Evolutionary conservation across 2,329 filamentous ascomycete genomes (phyloP), one percentile per base, ranked within the genome.

Genomic region (Penicillium brasilianum): DNA sequence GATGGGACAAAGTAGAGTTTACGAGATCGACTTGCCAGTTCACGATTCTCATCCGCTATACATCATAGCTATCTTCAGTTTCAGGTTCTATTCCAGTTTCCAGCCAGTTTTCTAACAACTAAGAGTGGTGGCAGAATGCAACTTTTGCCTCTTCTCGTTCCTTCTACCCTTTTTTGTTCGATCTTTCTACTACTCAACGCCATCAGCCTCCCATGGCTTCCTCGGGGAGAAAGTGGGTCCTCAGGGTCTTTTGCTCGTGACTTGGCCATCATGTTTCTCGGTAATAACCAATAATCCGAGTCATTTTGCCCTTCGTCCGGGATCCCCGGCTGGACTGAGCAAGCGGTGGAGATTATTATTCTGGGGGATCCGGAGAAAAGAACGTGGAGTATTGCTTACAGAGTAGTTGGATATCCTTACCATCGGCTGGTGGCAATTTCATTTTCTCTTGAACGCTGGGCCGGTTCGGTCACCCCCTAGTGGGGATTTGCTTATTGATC

Each of bases 171-270:
- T 34, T 13, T 22, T 36, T 20, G 1, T 37, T 28, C 18, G 20
- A 13, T 36, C 30, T 28, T 18, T 37, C 39, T 11, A 32, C 34
- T 32, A 8, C 34, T 25, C 22, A 30, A 16, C 44, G 44, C 44
- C 44, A 48, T 48, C 44, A 16, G 44, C 44, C 44, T 48, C 25
- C 44, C 44, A 48, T n/a, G 44, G 44, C 44, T 28, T 16, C 30
- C 8, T 39, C 50, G 34, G 37, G 57, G 44, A 59, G 57, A 20
- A 59, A 55, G 57, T 59, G 57, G 57, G 57, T 46, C 57, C 57
- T n/a, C 34, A 55, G 57, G 52, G 52, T 55, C 57, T 37, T 58
- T 32, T 13, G n/a, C 30, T 37, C 50, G 32, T 39, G 18, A 36
- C 8, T 37, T 16, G n/a, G n/a, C n/a, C n/a, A n/a, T n/a, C n/a